Evolutionary conservation across 306 rosid species (phyloP), one percentile per base, ranked within the genome.

Genomic region (Betula pendula): DNA sequence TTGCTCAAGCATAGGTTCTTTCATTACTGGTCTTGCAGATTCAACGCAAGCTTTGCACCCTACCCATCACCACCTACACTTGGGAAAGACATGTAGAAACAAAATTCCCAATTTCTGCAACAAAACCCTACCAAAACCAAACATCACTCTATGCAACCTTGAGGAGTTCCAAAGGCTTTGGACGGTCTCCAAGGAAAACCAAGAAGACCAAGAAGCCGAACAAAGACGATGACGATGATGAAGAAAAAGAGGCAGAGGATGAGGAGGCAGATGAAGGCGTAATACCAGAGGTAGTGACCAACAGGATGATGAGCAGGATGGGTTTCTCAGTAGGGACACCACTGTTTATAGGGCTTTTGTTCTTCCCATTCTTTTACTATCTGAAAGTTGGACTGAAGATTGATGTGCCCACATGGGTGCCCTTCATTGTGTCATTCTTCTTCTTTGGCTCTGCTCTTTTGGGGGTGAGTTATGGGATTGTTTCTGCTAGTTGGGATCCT

Each of bases 401-500:
- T 69, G 98, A 94, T 81, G 94, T 92, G 56, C 96, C 98, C 27
- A 85, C 88, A 49, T 92, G 98, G 97, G 94, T 94, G n/a, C 97
- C 98, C 33, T 89, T 92, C 85, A 88, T 89, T 42, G 93, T 90
- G 40, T 94, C 97, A 20, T 92, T 92, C 84, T 67, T 92, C 65
- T 94, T 92, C 92, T 92, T 89, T 78, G 98, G 96, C 29, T 88
- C 98, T 42, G 97, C 97, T 11, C 74, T 94, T n/a, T 75, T 87
- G 49, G 98, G 97, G 4, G 97, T 94, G 55, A 94, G 98, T 80
- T 94, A 94, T 82, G 98, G 97, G 76, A 94, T 92, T 82, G 98
- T 90, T 76, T 94, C 98, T 83, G 83, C 96, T 33, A 92, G 97
- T 67, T 91, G 97, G 97, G 94, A 88, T 77, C 98, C 96, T 19